phyloP scores from a whole-genome alignment of 192 early-diverging fungal genomes.

The Entomortierella parvispora region DNA sequence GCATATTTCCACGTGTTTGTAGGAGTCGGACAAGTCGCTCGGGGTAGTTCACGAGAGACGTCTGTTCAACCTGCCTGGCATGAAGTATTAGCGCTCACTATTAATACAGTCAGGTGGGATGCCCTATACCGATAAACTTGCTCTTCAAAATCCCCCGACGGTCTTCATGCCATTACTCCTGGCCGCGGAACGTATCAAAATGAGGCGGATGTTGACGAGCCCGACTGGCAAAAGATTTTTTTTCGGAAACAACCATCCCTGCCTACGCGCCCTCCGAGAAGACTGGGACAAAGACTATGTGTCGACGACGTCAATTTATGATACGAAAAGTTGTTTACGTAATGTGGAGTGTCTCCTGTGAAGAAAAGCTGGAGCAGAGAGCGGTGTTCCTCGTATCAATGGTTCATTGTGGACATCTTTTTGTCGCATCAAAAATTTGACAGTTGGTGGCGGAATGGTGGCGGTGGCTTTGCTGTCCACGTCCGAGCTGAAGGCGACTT shows the following conservation, averaged over 20 bases:
- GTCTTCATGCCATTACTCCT: conserved; percentile 29
- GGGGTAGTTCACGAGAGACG: conserved; percentile 10
- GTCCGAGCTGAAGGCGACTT: too few relatives aligned
- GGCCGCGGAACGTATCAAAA: conserved; percentile 55
- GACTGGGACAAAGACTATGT: too few relatives aligned
- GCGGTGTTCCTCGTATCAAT: too few relatives aligned
- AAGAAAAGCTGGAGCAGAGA: too few relatives aligned
- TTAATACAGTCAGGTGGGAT: background rate
- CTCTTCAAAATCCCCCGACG: background rate
- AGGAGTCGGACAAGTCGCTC: conserved; percentile 23
- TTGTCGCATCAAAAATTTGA: too few relatives aligned
- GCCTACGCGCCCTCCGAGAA: conserved; percentile 55
- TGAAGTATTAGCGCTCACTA: conserved; percentile 20
- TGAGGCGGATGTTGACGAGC: conserved; percentile 55
- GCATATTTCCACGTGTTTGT: conserved; percentile 30
- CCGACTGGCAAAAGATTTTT: conserved; percentile 52
- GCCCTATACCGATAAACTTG: background rate
- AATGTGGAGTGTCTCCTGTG: too few relatives aligned
- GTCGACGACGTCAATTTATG: too few relatives aligned
- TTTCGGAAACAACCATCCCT: conserved; percentile 57
- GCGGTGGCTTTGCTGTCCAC: too few relatives aligned
- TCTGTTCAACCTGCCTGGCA: conserved; percentile 54
- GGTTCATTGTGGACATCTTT: too few relatives aligned
- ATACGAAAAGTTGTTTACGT: too few relatives aligned
- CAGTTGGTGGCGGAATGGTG: too few relatives aligned